phyloP scores from a whole-genome alignment of 805 yeast species.

The Torulaspora maleeae region DNA sequence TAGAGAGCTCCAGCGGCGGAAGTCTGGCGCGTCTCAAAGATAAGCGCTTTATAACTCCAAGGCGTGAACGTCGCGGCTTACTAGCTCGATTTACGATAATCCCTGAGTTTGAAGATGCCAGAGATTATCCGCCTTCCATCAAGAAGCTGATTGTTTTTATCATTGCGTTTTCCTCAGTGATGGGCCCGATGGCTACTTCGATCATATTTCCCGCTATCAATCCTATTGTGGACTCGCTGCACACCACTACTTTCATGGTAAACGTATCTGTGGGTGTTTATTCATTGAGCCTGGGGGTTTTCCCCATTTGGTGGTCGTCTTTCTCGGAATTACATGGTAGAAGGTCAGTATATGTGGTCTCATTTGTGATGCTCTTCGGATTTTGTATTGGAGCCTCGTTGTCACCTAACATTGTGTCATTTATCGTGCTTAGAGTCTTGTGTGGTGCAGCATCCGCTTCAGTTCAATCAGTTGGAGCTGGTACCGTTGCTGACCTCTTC shows the following conservation, averaged over 20 bases:
- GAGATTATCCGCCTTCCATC: conserved; percentile 49
- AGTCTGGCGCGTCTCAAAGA: conserved; percentile 12
- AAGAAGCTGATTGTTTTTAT: conserved; percentile 57
- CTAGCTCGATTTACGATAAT: conserved; percentile 45
- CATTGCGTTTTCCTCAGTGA: conserved; percentile 67
- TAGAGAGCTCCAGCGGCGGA: neutral
- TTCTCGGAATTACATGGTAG: conserved; percentile 73
- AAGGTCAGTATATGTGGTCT: conserved; percentile 63
- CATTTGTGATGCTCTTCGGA: conserved; percentile 57
- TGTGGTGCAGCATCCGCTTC: conserved; percentile 80
- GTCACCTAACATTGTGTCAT: conserved; percentile 53
- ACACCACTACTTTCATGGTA: conserved; percentile 56
- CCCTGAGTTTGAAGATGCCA: conserved; percentile 72
- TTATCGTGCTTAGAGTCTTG: conserved; percentile 65
- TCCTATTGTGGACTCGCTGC: conserved; percentile 48
- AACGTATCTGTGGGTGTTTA: conserved; percentile 80
- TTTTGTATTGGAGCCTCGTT: conserved; percentile 72
- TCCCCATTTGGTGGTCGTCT: conserved; percentile 88
- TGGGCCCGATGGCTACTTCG: conserved; percentile 89
- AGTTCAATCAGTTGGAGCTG: conserved; percentile 88
- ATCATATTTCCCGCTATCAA: conserved; percentile 75
- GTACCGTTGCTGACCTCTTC: conserved; percentile 73
- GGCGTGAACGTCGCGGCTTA: conserved; percentile 53
- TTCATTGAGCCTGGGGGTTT: conserved; percentile 64
- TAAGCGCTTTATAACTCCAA: conserved; percentile 21